Percentiles rank a stretch among this genome's conserved stretches.
Conservation (phyloP, 1,284 basidiomycete species). For the Boletus smithii region DNA sequence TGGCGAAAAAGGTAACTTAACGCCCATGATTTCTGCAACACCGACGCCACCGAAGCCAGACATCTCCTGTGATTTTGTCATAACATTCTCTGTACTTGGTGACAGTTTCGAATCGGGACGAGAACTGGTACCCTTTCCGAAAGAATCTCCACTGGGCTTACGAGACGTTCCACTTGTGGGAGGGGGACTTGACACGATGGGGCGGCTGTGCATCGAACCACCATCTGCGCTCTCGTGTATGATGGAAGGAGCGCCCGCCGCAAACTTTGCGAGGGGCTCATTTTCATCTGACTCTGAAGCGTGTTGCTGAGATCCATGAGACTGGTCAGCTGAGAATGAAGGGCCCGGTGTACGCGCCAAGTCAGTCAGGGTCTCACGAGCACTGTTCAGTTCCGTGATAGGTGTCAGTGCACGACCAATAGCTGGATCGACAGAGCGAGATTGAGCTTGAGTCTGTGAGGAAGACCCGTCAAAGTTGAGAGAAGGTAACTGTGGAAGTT, state of each 20-base stretch:
- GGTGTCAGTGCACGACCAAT: conserved; percentile 39
- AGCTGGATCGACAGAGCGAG: conserved; percentile 16
- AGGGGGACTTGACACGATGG: conserved; percentile 23
- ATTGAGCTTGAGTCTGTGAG: conserved; percentile 19
- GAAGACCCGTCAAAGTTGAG: conserved; percentile 39
- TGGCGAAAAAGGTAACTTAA: conserved; percentile 33
- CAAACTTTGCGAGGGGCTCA: conserved; percentile 20
- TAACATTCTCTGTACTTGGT: conserved; percentile 27
- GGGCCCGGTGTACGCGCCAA: conserved; percentile 15
- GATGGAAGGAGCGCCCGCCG: conserved; percentile 16
- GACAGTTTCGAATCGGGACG: conserved; percentile 39
- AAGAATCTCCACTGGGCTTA: conserved; percentile 31
- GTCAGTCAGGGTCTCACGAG: conserved; percentile 26
- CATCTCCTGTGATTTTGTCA: conserved; percentile 25
- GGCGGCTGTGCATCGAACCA: conserved; percentile 9
- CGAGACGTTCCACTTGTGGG: conserved; percentile 22
- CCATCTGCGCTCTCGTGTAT: conserved; percentile 24
- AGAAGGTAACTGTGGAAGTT: conserved; percentile 45
- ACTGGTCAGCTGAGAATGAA: conserved; percentile 27
- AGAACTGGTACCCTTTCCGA: conserved; percentile 26
- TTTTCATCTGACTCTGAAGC: conserved; percentile 26
- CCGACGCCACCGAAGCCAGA: conserved; percentile 13
- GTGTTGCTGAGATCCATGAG: conserved; percentile 9
- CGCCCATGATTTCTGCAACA: conserved; percentile 29
- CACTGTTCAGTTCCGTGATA: conserved; percentile 45